Conservation (phyloP, 202 grass and related monocot species). For the Eragrostis tef region DNA sequence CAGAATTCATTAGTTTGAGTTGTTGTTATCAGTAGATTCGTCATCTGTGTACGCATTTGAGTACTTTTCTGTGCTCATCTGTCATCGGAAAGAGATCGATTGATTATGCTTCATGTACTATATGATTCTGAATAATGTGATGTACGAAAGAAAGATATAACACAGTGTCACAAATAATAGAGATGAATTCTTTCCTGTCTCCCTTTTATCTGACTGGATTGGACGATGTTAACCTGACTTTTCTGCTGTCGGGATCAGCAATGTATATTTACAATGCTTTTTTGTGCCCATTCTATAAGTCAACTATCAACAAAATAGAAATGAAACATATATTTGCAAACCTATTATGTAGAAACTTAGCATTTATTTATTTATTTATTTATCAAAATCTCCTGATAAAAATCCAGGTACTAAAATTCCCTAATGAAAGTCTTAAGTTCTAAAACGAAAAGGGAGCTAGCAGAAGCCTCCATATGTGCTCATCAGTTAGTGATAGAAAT, state of each 20-base stretch:
- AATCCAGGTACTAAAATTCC: too few relatives aligned
- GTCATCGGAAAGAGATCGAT: neutral
- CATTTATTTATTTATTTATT: neutral
- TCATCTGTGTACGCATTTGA: neutral
- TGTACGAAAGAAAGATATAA: slow-evolving; percentile 1
- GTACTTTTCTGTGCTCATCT: neutral
- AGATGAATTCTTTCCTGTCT: neutral
- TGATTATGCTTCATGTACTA: neutral
- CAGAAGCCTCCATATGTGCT: neutral
- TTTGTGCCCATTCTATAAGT: neutral
- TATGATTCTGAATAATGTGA: slow-evolving; percentile 7
- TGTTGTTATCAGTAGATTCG: neutral
- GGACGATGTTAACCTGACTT: neutral
- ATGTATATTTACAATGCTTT: neutral
- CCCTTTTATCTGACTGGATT: neutral
- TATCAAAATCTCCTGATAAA: too few relatives aligned
- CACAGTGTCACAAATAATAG: too few relatives aligned
- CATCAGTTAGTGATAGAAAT: neutral
- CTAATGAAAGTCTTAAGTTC: neutral
- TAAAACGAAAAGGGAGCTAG: neutral
- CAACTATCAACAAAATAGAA: neutral
- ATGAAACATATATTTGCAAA: neutral
- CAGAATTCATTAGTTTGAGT: neutral
- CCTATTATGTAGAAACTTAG: neutral
- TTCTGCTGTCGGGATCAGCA: neutral